These are phyloP conservation scores for Tolypocladium paradoxum DNA, from an alignment of 2,329 filamentous ascomycete species.

Conservation along the genomic window DNA sequence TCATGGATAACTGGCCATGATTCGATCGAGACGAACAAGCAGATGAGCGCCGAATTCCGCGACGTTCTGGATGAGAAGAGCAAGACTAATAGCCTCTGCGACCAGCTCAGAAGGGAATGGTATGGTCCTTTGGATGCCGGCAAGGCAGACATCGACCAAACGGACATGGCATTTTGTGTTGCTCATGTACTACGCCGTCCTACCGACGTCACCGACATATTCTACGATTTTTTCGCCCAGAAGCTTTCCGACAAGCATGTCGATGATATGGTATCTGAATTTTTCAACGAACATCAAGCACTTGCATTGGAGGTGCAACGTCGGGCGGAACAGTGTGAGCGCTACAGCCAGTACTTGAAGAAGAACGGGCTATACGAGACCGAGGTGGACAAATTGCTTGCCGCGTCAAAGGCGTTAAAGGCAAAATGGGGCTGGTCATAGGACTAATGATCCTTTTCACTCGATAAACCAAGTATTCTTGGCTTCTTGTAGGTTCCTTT, in stretches of 20 bases:
- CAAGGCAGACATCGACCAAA: background rate
- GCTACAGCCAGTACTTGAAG: constrained; percentile 9
- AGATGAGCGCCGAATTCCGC: constrained; percentile 6
- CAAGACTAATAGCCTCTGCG: background rate
- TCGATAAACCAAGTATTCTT: background rate
- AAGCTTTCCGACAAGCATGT: constrained; percentile 3
- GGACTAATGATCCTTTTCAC: background rate
- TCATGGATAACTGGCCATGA: constrained; percentile 11
- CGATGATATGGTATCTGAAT: constrained; percentile 6
- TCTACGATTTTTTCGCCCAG: constrained; percentile 4
- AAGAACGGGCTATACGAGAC: constrained; percentile 8
- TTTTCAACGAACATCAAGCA: constrained; percentile 5
- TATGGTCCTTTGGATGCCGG: constrained; percentile 2
- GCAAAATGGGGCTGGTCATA: constrained; percentile 6
- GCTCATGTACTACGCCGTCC: constrained; percentile 8
- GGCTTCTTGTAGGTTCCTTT: background rate
- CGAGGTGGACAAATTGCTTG: constrained; percentile 5
- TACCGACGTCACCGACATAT: constrained; percentile 5
- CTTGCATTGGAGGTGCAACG: constrained; percentile 6
- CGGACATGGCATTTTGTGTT: constrained; percentile 6
- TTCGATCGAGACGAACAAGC: background rate
- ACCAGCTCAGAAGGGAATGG: constrained; percentile 7
- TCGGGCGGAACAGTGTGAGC: constrained; percentile 7
- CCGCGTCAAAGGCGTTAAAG: constrained; percentile 6
- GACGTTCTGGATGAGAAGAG: constrained; percentile 6